phyloP scores from a whole-genome alignment of 2,329 filamentous ascomycete genomes.

The Tolypocladium tundrense region DNA sequence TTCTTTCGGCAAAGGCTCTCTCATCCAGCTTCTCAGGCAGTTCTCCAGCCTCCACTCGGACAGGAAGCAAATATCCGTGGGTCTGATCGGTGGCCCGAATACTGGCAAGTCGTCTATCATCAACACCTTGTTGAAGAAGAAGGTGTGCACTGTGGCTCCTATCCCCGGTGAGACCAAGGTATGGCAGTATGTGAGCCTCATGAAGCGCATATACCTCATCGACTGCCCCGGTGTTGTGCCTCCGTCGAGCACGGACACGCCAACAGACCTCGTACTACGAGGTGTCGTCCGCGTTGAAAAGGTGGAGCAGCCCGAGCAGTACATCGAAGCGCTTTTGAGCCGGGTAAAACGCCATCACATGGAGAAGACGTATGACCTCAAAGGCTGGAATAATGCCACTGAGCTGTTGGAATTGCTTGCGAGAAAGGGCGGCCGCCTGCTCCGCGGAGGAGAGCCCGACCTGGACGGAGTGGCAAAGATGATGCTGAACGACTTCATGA shows the following conservation, averaged over 20 bases:
- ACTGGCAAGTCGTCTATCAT: conserved; percentile 96
- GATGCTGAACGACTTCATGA: conserved; percentile 90
- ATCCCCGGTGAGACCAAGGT: conserved; percentile 97
- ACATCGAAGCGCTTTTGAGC: conserved; percentile 72
- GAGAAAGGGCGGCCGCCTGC: conserved; percentile 72
- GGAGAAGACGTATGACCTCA: conserved; percentile 85
- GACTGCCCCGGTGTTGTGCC: conserved; percentile 96
- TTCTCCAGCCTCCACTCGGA: conserved; percentile 85
- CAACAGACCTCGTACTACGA: conserved; percentile 78
- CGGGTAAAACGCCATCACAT: conserved; percentile 81
- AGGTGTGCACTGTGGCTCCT: conserved; percentile 85
- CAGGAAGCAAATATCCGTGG: conserved; percentile 89
- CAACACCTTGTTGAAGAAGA: conserved; percentile 90
- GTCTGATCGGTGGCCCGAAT: conserved; percentile 71
- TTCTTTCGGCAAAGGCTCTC: conserved; percentile 88
- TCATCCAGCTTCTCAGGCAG: conserved; percentile 86
- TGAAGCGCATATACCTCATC: conserved; percentile 84
- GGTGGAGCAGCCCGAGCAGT: conserved; percentile 92
- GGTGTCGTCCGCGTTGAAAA: conserved; percentile 93
- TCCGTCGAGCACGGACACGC: conserved; percentile 71
- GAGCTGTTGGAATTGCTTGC: conserved; percentile 83
- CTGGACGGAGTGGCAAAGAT: conserved; percentile 93
- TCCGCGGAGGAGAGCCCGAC: conserved; percentile 91
- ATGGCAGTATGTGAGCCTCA: conserved; percentile 94
- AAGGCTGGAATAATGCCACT: conserved; percentile 63